Evolutionary conservation across 1,284 basidiomycete species (phyloP).

Genomic region (Fomitopsis betulina): DNA sequence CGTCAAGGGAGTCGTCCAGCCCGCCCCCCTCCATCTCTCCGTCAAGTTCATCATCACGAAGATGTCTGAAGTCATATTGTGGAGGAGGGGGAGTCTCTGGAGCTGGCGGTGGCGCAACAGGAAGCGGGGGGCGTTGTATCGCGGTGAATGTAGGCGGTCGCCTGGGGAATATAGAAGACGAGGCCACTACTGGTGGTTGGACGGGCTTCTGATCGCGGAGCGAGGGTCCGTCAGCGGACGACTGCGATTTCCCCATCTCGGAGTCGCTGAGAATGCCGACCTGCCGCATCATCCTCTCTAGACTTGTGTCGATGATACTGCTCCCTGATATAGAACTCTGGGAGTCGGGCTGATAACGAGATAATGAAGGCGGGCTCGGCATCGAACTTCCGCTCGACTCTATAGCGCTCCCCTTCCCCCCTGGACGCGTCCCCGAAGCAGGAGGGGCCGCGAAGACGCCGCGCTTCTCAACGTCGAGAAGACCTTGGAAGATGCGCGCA

Average conservation of each 20-base stretch:
- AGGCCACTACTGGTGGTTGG: constrained; percentile 8
- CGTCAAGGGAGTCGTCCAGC: constrained; percentile 42
- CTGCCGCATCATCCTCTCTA: constrained; percentile 51
- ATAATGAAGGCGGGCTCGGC: constrained; percentile 62
- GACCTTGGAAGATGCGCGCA: constrained; percentile 55
- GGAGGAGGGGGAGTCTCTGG: constrained; percentile 24
- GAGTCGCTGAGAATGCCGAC: constrained; percentile 31
- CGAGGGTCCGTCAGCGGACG: not conserved
- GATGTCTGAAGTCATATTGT: constrained; percentile 21
- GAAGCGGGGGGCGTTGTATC: not conserved
- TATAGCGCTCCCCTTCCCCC: constrained; percentile 18
- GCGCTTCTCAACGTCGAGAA: constrained; percentile 35
- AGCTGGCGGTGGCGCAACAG: not conserved
- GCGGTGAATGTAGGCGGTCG: not conserved
- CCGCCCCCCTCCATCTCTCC: constrained; percentile 25
- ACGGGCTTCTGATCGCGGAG: not conserved
- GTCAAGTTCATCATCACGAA: constrained; percentile 24
- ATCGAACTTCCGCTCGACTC: constrained; percentile 64
- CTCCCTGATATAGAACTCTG: constrained; percentile 39
- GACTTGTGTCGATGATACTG: constrained; percentile 26
- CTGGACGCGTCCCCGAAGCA: constrained; percentile 8
- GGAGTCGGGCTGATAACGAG: constrained; percentile 44
- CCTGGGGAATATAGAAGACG: constrained; percentile 9
- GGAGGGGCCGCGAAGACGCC: constrained; percentile 11
- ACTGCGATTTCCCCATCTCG: not conserved